These are phyloP conservation scores for Pseudocercospora cruenta DNA, from an alignment of 2,329 filamentous ascomycete species.

Conservation along the genomic window DNA sequence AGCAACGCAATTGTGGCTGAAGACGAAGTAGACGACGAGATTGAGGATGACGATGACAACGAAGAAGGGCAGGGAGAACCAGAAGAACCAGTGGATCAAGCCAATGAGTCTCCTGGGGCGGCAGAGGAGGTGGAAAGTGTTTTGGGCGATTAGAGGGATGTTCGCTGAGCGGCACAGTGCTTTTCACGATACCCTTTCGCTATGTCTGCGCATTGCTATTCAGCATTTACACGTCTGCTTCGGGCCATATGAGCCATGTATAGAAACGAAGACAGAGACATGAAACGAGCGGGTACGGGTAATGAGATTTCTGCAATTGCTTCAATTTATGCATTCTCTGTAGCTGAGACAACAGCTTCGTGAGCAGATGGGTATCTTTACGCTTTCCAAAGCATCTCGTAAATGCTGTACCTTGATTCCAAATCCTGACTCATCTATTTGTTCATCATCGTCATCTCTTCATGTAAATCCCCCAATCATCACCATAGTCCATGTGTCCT, in stretches of 20 bases:
- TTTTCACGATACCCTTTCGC: conserved; percentile 8
- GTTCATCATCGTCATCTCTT: background rate
- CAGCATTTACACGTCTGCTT: background rate
- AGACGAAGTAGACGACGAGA: conserved; percentile 45
- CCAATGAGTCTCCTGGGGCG: conserved; percentile 38
- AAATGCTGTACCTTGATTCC: background rate
- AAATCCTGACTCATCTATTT: background rate
- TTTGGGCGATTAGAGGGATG: conserved; percentile 40
- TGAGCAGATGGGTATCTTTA: background rate
- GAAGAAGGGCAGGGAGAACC: conserved; percentile 20
- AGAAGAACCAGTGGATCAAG: conserved; percentile 37
- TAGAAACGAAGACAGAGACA: background rate
- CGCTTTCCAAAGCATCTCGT: background rate
- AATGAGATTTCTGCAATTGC: background rate
- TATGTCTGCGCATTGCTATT: background rate
- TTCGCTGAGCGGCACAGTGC: background rate
- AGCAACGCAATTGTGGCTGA: conserved; percentile 49
- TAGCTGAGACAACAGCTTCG: background rate
- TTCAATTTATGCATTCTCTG: background rate
- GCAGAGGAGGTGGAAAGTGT: conserved; percentile 48
- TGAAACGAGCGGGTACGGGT: background rate
- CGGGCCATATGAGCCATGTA: background rate
- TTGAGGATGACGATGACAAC: conserved; percentile 49
- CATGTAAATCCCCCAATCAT: background rate
- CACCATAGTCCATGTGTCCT: conserved; percentile 22